These are phyloP conservation scores for Alloteropsis semialata DNA, from an alignment of 176 grass and related monocot species.

Conservation along the genomic window DNA sequence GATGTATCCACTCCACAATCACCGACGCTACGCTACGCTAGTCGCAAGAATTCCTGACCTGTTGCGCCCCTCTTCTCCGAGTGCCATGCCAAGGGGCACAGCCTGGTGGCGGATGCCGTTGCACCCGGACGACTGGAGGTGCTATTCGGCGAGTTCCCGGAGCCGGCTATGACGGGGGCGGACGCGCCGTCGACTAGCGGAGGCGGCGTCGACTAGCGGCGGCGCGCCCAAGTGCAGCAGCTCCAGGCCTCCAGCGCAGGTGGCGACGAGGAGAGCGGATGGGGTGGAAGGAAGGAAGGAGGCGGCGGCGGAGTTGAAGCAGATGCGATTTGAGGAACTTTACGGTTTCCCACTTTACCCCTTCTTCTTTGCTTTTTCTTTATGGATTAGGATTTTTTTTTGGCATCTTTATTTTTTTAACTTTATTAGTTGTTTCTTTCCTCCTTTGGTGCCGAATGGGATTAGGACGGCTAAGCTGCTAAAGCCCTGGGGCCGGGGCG, in stretches of 20 bases:
- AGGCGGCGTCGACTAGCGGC: not conserved
- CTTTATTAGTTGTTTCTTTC: not conserved
- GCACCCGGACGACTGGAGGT: slow-evolving; percentile 8
- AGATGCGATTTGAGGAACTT: slow-evolving; percentile 15
- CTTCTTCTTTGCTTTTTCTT: not conserved
- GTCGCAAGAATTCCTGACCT: not conserved
- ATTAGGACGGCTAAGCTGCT: not conserved
- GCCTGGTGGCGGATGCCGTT: not conserved
- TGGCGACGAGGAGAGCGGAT: not conserved
- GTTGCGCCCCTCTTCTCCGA: not conserved
- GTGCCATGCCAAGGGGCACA: not conserved
- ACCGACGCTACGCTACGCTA: not conserved
- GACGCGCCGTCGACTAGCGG: not conserved
- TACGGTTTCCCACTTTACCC: not conserved
- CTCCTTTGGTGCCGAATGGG: not conserved
- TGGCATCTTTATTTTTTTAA: not conserved
- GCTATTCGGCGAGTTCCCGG: not conserved
- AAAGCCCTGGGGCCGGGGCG: not conserved
- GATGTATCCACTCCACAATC: not conserved
- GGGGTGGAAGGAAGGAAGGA: not conserved
- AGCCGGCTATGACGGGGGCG: not conserved
- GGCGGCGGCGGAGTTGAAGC: slow-evolving; percentile 1
- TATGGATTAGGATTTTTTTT: not conserved
- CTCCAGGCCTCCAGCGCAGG: not conserved
- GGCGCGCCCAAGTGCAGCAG: not conserved